Percentiles rank a stretch among this genome's conserved stretches.
Evolutionary conservation across 148 eudicot genomes (phyloP).

Genomic region (Chenopodium suecicum): DNA sequence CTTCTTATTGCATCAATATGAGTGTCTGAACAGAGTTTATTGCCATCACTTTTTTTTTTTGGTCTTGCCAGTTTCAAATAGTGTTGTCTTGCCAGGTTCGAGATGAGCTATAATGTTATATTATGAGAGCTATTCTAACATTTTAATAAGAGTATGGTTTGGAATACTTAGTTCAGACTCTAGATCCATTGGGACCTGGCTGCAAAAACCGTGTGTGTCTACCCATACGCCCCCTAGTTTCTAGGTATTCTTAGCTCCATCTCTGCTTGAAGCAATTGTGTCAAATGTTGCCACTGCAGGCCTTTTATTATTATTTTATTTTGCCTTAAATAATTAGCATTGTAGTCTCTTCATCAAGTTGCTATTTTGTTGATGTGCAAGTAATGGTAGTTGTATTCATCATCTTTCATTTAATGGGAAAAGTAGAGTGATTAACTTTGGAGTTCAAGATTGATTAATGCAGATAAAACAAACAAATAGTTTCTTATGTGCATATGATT

Average conservation of each 20-base stretch:
- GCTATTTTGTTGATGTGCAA: not conserved
- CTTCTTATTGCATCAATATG: not conserved
- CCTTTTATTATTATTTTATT: not conserved
- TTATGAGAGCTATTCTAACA: not conserved
- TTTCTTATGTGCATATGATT: too few species aligned
- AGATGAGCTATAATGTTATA: too few species aligned
- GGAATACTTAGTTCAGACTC: not conserved
- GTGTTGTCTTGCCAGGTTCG: too few species aligned
- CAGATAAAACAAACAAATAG: too few species aligned
- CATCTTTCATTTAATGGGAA: not conserved
- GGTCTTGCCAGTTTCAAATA: too few species aligned
- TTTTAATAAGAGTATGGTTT: not conserved
- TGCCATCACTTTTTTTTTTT: not conserved
- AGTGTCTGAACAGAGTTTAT: not conserved
- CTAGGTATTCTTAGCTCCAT: not conserved
- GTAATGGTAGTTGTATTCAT: not conserved
- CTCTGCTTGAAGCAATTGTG: not conserved
- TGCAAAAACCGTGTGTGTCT: not conserved
- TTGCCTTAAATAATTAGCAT: not conserved
- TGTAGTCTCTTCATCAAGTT: not conserved
- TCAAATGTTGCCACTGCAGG: not conserved
- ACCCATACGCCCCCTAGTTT: not conserved
- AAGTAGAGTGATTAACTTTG: too few species aligned
- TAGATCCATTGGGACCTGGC: not conserved
- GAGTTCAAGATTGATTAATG: too few species aligned